Conservation (phyloP, 2,329 filamentous ascomycete species). For the Fusarium foetens region DNA sequence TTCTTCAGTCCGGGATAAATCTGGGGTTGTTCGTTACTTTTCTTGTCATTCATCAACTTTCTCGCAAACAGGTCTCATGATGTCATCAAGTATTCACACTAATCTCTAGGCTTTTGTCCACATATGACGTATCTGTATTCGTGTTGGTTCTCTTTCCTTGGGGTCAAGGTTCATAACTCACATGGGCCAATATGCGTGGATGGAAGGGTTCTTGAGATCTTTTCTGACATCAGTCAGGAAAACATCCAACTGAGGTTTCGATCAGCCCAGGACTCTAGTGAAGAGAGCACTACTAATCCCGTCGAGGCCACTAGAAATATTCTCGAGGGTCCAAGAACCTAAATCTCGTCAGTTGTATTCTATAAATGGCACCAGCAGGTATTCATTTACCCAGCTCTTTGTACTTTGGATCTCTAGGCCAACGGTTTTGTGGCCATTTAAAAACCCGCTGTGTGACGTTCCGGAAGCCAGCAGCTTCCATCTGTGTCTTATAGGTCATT, state of each 20-base stretch:
- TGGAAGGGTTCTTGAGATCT: conserved; percentile 38
- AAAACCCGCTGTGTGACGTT: conserved; percentile 57
- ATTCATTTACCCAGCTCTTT: conserved; percentile 57
- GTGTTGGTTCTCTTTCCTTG: neutral
- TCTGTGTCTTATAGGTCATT: conserved; percentile 39
- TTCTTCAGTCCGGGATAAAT: neutral
- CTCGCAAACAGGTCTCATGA: neutral
- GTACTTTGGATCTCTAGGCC: conserved; percentile 59
- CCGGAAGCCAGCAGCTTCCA: conserved; percentile 61
- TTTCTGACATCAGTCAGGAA: conserved; percentile 41
- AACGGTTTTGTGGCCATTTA: conserved; percentile 60
- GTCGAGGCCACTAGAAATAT: conserved; percentile 38
- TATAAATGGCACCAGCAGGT: no score
- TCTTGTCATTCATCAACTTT: neutral
- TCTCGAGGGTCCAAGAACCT: conserved; percentile 32
- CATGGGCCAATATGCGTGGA: conserved; percentile 46
- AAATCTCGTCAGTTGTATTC: neutral
- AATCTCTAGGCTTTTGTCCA: neutral
- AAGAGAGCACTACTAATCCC: conserved; percentile 43
- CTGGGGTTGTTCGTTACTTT: neutral
- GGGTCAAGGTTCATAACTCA: neutral
- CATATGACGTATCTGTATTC: neutral
- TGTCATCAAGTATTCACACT: neutral
- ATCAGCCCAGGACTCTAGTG: conserved; percentile 43
- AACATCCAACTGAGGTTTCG: conserved; percentile 36